Evolutionary conservation across 2,329 filamentous ascomycete species (phyloP).

Genomic region (Parastagonospora nodorum): DNA sequence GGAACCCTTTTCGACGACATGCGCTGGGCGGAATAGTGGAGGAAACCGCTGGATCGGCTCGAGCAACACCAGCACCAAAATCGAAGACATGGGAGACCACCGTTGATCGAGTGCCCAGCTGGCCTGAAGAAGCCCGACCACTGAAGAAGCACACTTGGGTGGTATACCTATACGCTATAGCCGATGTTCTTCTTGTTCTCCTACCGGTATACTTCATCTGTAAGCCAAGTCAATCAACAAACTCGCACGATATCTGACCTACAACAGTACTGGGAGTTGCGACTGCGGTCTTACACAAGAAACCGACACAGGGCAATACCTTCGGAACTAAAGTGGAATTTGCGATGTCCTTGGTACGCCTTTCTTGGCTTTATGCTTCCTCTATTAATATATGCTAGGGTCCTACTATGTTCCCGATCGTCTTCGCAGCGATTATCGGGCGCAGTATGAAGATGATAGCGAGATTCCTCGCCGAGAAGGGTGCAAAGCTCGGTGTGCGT

Average conservation of each 20-base stretch:
- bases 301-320: conserved; percentile 21
- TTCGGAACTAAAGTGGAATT: conserved; percentile 34
- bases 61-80: conserved; percentile 5
- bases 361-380: background rate
- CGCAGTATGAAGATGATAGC: conserved; percentile 45
- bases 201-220: conserved; percentile 43
- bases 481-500: conserved; percentile 37
- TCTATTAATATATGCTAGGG: conserved; percentile 17
- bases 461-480: conserved; percentile 39
- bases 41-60: background rate
- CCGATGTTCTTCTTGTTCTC: conserved; percentile 35
- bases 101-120: conserved; percentile 29
- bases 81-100: conserved; percentile 31
- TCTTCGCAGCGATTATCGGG: conserved; percentile 43
- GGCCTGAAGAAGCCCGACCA: conserved; percentile 33
- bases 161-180: conserved; percentile 19
- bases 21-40: conserved; percentile 4
- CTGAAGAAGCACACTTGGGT: conserved; percentile 33
- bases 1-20: conserved; percentile 18
- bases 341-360: conserved; percentile 30
- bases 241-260: background rate
- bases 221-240: conserved; percentile 13
- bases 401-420: conserved; percentile 44
- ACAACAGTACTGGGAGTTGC: conserved; percentile 34
- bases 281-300: conserved; percentile 28